These are phyloP conservation scores for Eleusine indica DNA, from an alignment of 176 grass and related monocot species.

Conservation along the genomic window DNA sequence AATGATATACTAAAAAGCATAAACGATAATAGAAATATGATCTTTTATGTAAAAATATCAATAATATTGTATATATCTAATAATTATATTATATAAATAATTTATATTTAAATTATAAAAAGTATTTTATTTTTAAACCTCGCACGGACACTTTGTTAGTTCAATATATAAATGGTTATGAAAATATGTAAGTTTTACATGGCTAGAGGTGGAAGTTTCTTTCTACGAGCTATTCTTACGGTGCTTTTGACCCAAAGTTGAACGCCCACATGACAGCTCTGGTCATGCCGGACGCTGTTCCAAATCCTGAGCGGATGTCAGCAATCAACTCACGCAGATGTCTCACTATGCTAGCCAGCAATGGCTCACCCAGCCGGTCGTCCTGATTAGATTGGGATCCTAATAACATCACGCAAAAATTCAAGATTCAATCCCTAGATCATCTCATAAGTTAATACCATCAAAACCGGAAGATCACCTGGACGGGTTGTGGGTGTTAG, in stretches of 20 bases:
- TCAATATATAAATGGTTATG: no score
- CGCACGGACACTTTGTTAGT: no score
- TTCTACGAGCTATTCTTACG: conserved; percentile 12
- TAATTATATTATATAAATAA: no score
- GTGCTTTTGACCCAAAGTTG: conserved; percentile 34
- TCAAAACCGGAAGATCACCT: conserved; percentile 43
- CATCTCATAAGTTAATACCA: neutral
- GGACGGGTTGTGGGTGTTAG: conserved; percentile 28
- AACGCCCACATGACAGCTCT: conserved; percentile 55
- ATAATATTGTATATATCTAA: no score
- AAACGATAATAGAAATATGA: no score
- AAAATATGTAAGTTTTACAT: no score
- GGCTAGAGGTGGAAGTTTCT: neutral
- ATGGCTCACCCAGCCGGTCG: conserved; percentile 26
- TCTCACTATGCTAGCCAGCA: conserved; percentile 59
- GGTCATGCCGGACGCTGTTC: conserved; percentile 42
- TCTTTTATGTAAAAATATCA: no score
- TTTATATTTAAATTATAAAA: no score
- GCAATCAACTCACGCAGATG: conserved; percentile 59
- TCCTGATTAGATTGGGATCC: conserved; percentile 33
- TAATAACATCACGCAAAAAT: conserved; percentile 40
- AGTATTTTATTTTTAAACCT: no score
- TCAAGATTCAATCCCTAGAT: neutral
- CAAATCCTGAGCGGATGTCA: conserved; percentile 53
- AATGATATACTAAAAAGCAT: no score